phyloP scores from a whole-genome alignment of 164 flowering plant genomes.

The Chimonanthus salicifolius region DNA sequence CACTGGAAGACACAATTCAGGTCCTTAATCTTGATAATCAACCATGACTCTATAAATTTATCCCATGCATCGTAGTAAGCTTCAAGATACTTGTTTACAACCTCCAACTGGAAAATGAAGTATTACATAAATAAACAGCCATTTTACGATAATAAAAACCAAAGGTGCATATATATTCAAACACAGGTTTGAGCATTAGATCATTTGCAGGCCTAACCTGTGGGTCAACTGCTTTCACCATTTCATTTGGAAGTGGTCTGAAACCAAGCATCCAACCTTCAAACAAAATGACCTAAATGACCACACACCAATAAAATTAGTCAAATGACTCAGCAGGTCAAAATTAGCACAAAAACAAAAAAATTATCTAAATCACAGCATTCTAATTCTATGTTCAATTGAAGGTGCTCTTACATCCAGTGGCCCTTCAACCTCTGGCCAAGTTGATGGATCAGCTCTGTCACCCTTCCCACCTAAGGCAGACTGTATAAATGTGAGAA shows the following conservation, averaged over 20 bases:
- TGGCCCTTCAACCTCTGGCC: conserved; percentile 98
- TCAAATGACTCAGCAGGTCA: not conserved
- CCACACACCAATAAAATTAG: not conserved
- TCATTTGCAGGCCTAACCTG: conserved; percentile 29
- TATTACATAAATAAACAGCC: not conserved
- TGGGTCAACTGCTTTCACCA: conserved; percentile 62
- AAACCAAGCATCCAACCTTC: conserved; percentile 99
- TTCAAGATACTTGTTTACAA: conserved; percentile 68
- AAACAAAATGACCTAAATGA: conserved; percentile 60
- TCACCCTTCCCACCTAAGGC: conserved; percentile 87
- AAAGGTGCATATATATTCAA: not conserved
- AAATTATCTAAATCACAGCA: not conserved
- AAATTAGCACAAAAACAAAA: not conserved
- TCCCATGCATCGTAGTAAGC: conserved; percentile 96
- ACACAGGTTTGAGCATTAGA: too few relatives aligned
- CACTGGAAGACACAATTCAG: conserved; percentile 84
- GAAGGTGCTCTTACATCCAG: conserved; percentile 40
- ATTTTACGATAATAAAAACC: not conserved
- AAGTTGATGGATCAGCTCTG: conserved; percentile 76
- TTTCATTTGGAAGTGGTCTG: conserved; percentile 66
- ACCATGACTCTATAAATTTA: conserved; percentile 78
- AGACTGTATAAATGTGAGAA: conserved; percentile 42
- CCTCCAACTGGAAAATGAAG: conserved; percentile 53
- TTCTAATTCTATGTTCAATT: not conserved
- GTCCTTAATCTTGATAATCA: conserved; percentile 82